Evolutionary conservation across 345 rosid genomes (phyloP).

Genomic region (Anastatica hierochuntica): DNA sequence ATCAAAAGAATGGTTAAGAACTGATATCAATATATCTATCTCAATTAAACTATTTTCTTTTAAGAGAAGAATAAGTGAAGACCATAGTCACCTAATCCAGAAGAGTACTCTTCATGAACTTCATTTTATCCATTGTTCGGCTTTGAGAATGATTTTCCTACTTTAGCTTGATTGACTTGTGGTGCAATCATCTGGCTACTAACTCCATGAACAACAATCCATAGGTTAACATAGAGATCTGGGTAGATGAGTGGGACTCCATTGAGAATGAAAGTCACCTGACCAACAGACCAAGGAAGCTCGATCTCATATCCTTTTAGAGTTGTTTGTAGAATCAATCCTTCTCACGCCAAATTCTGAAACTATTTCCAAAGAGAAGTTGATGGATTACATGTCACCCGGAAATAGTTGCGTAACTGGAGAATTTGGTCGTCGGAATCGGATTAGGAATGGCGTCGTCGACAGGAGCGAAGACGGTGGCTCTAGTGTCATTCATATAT

Average conservation of each 20-base stretch:
- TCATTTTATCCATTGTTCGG: neutral
- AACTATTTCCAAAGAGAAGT: constrained; percentile 32
- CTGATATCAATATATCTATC: no score
- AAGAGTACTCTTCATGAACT: constrained; percentile 10
- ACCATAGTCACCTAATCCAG: constrained; percentile 23
- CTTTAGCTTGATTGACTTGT: neutral
- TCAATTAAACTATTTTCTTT: no score
- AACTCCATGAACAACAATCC: constrained; percentile 42
- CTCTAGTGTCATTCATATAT: constrained; percentile 35
- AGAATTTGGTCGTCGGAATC: constrained; percentile 13
- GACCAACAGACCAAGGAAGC: constrained; percentile 29
- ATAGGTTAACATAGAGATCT: constrained; percentile 25
- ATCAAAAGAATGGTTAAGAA: neutral
- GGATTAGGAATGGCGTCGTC: constrained; percentile 28
- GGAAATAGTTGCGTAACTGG: constrained; percentile 23
- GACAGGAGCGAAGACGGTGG: constrained; percentile 37
- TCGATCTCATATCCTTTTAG: constrained; percentile 27
- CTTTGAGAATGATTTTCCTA: constrained; percentile 30
- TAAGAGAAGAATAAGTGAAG: constrained; percentile 7
- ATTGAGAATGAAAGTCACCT: constrained; percentile 28
- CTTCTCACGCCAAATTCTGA: constrained; percentile 14
- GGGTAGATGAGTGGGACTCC: no score
- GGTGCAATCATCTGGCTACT: constrained; percentile 20
- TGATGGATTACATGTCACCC: constrained; percentile 26
- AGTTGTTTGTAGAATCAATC: constrained; percentile 17